Evolutionary conservation across 345 rosid genomes (phyloP).

Genomic region (Dipteronia sinensis): DNA sequence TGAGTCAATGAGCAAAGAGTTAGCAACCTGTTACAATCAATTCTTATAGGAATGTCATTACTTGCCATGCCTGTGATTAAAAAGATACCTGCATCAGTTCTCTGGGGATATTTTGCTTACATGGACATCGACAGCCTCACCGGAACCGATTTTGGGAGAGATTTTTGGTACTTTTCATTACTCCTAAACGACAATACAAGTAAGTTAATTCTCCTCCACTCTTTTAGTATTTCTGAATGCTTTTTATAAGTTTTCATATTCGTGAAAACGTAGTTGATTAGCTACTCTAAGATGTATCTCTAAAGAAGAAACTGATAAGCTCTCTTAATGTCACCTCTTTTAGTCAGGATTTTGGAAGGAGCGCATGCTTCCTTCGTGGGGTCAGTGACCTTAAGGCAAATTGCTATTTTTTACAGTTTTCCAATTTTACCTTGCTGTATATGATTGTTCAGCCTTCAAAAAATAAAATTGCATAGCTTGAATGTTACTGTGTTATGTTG

Average conservation of each 20-base stretch:
- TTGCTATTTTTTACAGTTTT: slow-evolving; percentile 34
- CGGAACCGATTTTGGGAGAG: slow-evolving; percentile 46
- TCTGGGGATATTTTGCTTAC: slow-evolving; percentile 47
- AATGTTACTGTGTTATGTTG: no score
- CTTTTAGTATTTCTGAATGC: no score
- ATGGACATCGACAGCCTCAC: slow-evolving; percentile 50
- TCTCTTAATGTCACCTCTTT: background rate
- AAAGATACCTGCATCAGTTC: slow-evolving; percentile 43
- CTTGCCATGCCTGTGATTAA: slow-evolving; percentile 33
- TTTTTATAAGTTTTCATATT: no score
- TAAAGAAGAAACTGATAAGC: no score
- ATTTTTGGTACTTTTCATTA: slow-evolving; percentile 26
- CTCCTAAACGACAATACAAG: slow-evolving; percentile 35
- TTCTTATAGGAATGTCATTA: slow-evolving; percentile 28
- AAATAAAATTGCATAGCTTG: no score
- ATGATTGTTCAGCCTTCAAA: no score
- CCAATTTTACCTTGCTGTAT: slow-evolving; percentile 19
- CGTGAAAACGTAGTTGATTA: no score
- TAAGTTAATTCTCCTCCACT: slow-evolving; percentile 12
- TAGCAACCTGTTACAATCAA: slow-evolving; percentile 35
- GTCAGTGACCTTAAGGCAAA: slow-evolving; percentile 33
- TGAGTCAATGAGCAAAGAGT: slow-evolving; percentile 42
- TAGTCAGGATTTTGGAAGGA: slow-evolving; percentile 51
- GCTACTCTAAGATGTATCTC: no score
- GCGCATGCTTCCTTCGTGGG: slow-evolving; percentile 50